phyloP scores from a whole-genome alignment of 495 filamentous ascomycete genomes.

The Podospora conica region DNA sequence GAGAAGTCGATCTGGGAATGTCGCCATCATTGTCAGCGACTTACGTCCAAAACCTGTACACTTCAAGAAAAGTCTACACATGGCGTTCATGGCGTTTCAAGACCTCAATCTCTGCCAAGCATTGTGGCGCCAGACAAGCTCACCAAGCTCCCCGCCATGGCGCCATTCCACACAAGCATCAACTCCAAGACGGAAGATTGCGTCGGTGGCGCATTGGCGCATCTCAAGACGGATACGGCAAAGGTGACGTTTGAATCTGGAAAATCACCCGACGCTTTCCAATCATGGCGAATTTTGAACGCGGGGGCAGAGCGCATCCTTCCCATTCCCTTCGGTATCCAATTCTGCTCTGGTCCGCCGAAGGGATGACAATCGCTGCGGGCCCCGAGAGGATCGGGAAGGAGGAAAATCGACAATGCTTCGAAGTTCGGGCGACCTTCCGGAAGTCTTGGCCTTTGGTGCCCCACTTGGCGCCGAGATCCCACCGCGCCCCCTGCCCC shows the following conservation, averaged over 20 bases:
- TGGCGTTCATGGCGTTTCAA: too few relatives aligned
- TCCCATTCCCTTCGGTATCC: not conserved
- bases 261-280: not conserved
- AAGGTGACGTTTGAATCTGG: too few relatives aligned
- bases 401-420: not conserved
- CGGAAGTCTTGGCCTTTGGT: not conserved
- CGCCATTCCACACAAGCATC: not conserved
- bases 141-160: not conserved
- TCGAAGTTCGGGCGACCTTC: not conserved
- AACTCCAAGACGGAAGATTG: not conserved
- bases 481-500: not conserved
- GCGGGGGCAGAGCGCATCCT: not conserved
- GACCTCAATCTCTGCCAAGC: not conserved
- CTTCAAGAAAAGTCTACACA: too few relatives aligned
- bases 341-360: not conserved
- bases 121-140: not conserved
- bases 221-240: not conserved
- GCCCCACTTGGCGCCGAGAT: not conserved
- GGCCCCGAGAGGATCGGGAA: not conserved
- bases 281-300: not conserved
- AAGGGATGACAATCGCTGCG: not conserved
- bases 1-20: too few relatives aligned
- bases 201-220: not conserved
- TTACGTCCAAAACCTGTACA: not conserved
- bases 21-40: too few relatives aligned